These are phyloP conservation scores for Pythium biforme DNA, from an alignment of 352 stramenopile genomes.

Conservation along the genomic window DNA sequence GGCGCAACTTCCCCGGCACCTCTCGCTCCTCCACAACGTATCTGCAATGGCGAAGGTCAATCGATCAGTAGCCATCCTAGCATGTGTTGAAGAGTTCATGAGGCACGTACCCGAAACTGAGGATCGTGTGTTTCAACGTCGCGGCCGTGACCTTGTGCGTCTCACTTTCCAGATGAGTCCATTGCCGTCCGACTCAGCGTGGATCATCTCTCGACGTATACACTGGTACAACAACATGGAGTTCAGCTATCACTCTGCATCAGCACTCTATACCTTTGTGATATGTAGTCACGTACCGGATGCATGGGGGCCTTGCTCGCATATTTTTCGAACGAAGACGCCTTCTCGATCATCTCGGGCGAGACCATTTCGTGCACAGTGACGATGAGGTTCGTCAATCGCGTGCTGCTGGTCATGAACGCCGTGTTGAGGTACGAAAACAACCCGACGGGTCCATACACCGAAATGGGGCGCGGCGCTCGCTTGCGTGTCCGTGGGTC, in stretches of 20 bases:
- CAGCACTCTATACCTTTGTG: no score
- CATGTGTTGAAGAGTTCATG: not conserved
- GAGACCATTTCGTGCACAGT: slow-evolving; percentile 77
- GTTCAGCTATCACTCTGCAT: no score
- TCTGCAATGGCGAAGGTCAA: slow-evolving; percentile 20
- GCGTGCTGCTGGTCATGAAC: slow-evolving; percentile 60
- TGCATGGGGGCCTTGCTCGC: slow-evolving; percentile 58
- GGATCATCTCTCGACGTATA: slow-evolving; percentile 52
- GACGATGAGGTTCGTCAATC: slow-evolving; percentile 67
- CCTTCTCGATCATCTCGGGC: slow-evolving; percentile 42
- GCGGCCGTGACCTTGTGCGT: slow-evolving; percentile 61
- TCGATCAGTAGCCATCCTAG: not conserved
- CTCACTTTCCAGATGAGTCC: slow-evolving; percentile 66
- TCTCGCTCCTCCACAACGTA: slow-evolving; percentile 80
- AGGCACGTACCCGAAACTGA: slow-evolving; percentile 63
- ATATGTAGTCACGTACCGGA: slow-evolving; percentile 52
- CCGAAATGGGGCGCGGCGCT: slow-evolving; percentile 47
- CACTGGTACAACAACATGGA: slow-evolving; percentile 27
- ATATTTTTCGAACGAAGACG: slow-evolving; percentile 57
- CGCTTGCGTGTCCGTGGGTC: slow-evolving; percentile 54
- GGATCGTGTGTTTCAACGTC: slow-evolving; percentile 75
- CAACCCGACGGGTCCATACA: slow-evolving; percentile 78
- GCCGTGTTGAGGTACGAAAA: slow-evolving; percentile 78
- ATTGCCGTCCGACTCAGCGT: slow-evolving; percentile 55
- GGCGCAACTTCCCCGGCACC: slow-evolving; percentile 81